Evolutionary conservation across 2,329 filamentous ascomycete species (phyloP), one percentile per base, ranked within the genome.

Genomic region (Neoarthrinium moseri): DNA sequence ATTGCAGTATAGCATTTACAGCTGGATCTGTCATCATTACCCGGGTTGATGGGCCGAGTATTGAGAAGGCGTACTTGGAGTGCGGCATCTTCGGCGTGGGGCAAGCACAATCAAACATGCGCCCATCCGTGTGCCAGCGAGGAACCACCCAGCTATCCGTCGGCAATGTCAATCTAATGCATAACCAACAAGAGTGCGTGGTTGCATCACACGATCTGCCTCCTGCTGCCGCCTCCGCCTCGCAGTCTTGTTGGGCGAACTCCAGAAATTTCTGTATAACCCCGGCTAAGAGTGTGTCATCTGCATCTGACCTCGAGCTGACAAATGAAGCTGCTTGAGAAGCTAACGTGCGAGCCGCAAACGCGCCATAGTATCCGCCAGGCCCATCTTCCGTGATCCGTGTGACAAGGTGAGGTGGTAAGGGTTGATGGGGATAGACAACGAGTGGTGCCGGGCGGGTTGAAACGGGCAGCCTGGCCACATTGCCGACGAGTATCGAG

Each of bases 31-130:
- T 29, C 6, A 11, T 12, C 17, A 48, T 18, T 10, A 48, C 15
- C 17, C 45, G 36, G 12, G 45, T 50, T 4, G 48, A 21, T 13
- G 48, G 45, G 8, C 48, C 48, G n/a, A 50, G 40, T 6, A 50
- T 35, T 18, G 46, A 45, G 17, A 50, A 20, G 24, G 48, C 48
- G 13, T 50, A 50, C 26, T 50, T 50, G 17, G 48, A 46, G 12
- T 50, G 48, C 15, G 45, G 45, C 7, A 8, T 6, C 27, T 23
- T 27, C 12, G 3, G 18, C n/a, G 12, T 5, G 5, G 38, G 36
- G 33, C 46, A 51, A 12, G 15, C 15, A 23, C 48, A 51, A 3
- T n/a, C 12, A 26, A 49, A 48, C 46, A 51, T 51, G 22, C 42
- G 30, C 4, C 46, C 48, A 21, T 51, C 48, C 15, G 21, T 36